These are phyloP conservation scores for Hypoxylon sp. DNA, from an alignment of 2,329 filamentous ascomycete genomes.

Conservation along the genomic window DNA sequence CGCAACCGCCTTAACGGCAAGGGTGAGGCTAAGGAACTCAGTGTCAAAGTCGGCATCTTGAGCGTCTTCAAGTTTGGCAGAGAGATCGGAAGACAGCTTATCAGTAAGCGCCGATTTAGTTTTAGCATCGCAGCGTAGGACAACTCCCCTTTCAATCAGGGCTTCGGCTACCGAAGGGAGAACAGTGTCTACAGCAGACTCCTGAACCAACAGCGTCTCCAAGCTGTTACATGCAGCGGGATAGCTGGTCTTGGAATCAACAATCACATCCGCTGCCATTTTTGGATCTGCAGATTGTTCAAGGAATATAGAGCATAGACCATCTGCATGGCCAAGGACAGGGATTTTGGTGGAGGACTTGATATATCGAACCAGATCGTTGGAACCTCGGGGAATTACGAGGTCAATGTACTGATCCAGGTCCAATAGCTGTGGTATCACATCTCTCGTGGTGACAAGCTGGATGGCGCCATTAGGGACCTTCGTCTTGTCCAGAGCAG, in stretches of 20 bases:
- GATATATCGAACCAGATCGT: conserved; percentile 90
- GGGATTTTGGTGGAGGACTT: conserved; percentile 94
- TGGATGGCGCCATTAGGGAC: conserved; percentile 92
- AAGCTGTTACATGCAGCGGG: conserved; percentile 94
- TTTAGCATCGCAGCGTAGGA: conserved; percentile 81
- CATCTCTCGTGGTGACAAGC: conserved; percentile 93
- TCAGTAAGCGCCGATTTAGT: conserved; percentile 75
- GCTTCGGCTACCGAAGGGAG: conserved; percentile 81
- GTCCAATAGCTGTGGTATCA: conserved; percentile 86
- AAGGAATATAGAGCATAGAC: conserved; percentile 89
- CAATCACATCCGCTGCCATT: conserved; percentile 81
- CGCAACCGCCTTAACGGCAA: conserved; percentile 86
- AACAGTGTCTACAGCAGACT: conserved; percentile 74
- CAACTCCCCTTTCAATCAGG: conserved; percentile 82
- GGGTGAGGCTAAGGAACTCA: conserved; percentile 87
- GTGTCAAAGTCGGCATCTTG: conserved; percentile 82
- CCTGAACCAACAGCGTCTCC: conserved; percentile 92
- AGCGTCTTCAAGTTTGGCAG: conserved; percentile 73
- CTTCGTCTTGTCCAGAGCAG: conserved; percentile 77
- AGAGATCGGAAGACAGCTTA: conserved; percentile 58
- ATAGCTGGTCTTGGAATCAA: conserved; percentile 95
- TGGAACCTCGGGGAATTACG: conserved; percentile 91
- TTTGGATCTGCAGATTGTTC: conserved; percentile 80
- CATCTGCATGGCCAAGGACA: conserved; percentile 95
- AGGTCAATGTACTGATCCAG: conserved; percentile 93